Percentiles rank a stretch among this genome's conserved stretches.
Evolutionary conservation across 495 filamentous ascomycete genomes (phyloP).

Genomic region (Xylaria telfairii): DNA sequence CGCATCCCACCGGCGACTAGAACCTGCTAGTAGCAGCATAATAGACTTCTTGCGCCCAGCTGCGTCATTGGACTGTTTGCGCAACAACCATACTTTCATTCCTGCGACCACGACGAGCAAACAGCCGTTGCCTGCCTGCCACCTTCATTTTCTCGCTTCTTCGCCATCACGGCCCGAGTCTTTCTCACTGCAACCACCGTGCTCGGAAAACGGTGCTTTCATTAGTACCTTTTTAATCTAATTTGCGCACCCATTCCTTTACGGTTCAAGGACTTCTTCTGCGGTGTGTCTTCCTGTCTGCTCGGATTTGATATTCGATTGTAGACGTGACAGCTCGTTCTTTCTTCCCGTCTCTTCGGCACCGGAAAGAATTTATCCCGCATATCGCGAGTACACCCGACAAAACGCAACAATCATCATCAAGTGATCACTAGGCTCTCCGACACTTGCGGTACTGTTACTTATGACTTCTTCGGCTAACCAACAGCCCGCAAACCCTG

Average conservation of each 20-base stretch:
- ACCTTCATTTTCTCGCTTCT: slow-evolving; percentile 27
- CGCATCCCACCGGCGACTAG: slow-evolving; percentile 18
- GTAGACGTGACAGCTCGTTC: slow-evolving; percentile 26
- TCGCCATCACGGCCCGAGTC: slow-evolving; percentile 29
- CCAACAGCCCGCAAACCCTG: slow-evolving; percentile 57
- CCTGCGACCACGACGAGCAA: slow-evolving; percentile 31
- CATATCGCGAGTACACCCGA: slow-evolving; percentile 19
- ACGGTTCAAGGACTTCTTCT: slow-evolving; percentile 10
- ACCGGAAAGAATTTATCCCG: slow-evolving; percentile 31
- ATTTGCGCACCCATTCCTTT: slow-evolving; percentile 34
- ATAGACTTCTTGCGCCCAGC: neutral
- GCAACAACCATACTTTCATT: slow-evolving; percentile 33
- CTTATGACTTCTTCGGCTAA: slow-evolving; percentile 60
- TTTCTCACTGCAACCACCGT: slow-evolving; percentile 11
- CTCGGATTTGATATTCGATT: slow-evolving; percentile 57
- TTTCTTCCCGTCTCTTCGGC: slow-evolving; percentile 33
- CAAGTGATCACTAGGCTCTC: slow-evolving; percentile 48
- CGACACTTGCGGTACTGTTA: slow-evolving; percentile 48
- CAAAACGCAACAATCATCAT: slow-evolving; percentile 28
- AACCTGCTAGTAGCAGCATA: slow-evolving; percentile 13
- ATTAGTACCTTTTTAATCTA: slow-evolving; percentile 35
- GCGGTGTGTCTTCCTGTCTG: slow-evolving; percentile 30
- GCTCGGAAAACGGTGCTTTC: slow-evolving; percentile 17
- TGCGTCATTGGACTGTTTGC: slow-evolving; percentile 2
- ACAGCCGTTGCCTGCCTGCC: slow-evolving; percentile 26